Evolutionary conservation across 2,329 filamentous ascomycete genomes (phyloP).

Genomic region (Fusarium temperatum): DNA sequence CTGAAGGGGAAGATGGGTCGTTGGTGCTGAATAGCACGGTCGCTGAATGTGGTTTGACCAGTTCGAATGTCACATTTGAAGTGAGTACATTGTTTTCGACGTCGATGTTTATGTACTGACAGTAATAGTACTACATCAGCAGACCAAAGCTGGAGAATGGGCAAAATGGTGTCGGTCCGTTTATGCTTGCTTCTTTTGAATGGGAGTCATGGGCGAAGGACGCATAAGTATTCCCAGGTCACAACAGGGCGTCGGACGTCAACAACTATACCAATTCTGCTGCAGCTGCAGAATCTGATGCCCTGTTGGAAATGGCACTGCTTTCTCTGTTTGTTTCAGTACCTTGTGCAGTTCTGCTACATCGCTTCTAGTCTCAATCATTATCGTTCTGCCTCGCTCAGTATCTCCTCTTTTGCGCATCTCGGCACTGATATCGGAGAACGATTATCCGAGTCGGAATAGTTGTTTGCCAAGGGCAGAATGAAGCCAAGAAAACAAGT

Average conservation of each 20-base stretch:
- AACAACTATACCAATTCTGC: accelerated
- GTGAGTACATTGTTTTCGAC: constrained; percentile 41
- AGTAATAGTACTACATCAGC: constrained; percentile 20
- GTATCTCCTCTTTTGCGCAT: neutral
- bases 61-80: constrained; percentile 57
- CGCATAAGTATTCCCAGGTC: neutral
- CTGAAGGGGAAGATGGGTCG: constrained; percentile 53
- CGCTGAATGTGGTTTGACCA: constrained; percentile 56
- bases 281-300: accelerated
- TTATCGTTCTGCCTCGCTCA: too few species aligned
- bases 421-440: neutral
- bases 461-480: accelerated
- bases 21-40: constrained; percentile 60
- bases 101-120: neutral
- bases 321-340: too few species aligned
- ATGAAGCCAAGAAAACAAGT: neutral
- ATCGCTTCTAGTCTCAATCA: neutral
- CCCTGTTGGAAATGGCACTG: too few species aligned
- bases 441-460: neutral
- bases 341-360: neutral
- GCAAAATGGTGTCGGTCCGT: constrained; percentile 29
- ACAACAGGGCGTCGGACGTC: neutral
- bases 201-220: constrained; percentile 32
- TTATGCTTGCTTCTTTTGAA: constrained; percentile 35
- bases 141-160: constrained; percentile 16